Percentiles rank a stretch among this genome's conserved stretches.
These are phyloP conservation scores for Marvania coccoides DNA, from an alignment of 139 green algal species.

Conservation along the genomic window DNA sequence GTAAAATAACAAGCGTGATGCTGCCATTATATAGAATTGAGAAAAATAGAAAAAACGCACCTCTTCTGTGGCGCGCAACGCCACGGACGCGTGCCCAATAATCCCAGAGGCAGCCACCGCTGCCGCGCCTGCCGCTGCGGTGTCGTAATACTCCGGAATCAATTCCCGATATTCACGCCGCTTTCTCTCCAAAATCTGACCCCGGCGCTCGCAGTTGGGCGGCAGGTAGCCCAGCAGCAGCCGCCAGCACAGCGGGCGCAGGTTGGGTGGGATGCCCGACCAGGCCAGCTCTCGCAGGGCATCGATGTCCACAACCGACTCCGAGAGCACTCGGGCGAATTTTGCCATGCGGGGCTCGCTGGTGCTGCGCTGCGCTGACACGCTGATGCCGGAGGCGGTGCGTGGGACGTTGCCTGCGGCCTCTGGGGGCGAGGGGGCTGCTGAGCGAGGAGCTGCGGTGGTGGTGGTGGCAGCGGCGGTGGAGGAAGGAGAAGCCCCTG, in stretches of 20 bases:
- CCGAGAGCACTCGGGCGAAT: constrained; percentile 55
- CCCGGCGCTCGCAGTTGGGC: constrained; percentile 45
- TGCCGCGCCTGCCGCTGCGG: constrained; percentile 26
- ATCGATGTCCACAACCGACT: constrained; percentile 69
- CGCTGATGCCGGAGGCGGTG: too few relatives aligned
- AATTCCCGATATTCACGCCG: constrained; percentile 79
- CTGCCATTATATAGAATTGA: too few relatives aligned
- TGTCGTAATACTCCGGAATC: constrained; percentile 80
- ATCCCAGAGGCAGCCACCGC: background rate
- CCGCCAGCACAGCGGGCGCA: constrained; percentile 82
- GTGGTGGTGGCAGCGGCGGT: too few relatives aligned
- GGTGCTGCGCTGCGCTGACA: constrained; percentile 39
- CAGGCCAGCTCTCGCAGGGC: constrained; percentile 81
- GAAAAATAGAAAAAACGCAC: too few relatives aligned
- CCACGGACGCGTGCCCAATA: background rate
- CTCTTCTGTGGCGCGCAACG: background rate
- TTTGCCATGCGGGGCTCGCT: constrained; percentile 55
- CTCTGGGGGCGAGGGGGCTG: background rate
- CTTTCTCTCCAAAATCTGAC: constrained; percentile 71
- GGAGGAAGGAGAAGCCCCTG: too few relatives aligned
- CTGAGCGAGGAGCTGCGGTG: constrained; percentile 3
- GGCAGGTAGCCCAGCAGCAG: constrained; percentile 92
- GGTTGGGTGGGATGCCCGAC: constrained; percentile 71
- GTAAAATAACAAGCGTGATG: too few relatives aligned
- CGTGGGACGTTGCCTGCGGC: too few relatives aligned